Conservation (phyloP, 2,329 filamentous ascomycete species). For the Pseudocercospora fuligena region DNA sequence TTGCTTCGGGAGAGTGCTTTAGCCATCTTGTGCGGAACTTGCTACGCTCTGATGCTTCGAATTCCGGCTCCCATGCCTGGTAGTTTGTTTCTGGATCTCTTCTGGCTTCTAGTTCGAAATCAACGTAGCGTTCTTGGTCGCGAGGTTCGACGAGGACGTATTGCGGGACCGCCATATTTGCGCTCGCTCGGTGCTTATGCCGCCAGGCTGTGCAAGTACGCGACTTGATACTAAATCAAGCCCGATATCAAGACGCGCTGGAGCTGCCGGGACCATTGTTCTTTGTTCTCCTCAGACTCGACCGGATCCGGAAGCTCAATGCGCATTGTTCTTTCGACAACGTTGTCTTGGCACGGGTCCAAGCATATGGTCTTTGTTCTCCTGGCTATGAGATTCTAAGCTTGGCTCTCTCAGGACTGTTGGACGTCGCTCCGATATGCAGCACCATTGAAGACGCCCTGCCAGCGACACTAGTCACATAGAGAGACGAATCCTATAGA, state of each 20-base stretch:
- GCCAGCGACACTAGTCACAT: too few species aligned
- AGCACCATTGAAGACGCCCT: too few species aligned
- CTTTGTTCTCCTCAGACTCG: not conserved
- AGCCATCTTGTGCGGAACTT: not conserved
- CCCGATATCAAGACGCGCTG: too few species aligned
- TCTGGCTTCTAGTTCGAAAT: not conserved
- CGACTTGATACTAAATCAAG: not conserved
- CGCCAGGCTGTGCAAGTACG: not conserved
- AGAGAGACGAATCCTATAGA: too few species aligned
- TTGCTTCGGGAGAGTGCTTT: not conserved
- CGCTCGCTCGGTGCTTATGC: too few species aligned
- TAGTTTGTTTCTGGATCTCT: not conserved
- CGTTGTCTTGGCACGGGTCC: not conserved
- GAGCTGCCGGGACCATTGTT: not conserved
- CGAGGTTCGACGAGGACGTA: not conserved
- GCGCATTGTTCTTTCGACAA: not conserved
- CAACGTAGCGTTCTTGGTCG: not conserved
- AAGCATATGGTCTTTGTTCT: not conserved
- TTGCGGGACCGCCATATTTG: not conserved
- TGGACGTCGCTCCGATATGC: too few species aligned
- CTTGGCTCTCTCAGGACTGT: too few species aligned
- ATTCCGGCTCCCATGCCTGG: not conserved
- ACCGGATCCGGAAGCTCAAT: not conserved
- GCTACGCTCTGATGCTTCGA: not conserved
- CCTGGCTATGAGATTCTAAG: too few species aligned